Conservation (phyloP, 306 rosid genomes). For the Vigna trinervia region DNA sequence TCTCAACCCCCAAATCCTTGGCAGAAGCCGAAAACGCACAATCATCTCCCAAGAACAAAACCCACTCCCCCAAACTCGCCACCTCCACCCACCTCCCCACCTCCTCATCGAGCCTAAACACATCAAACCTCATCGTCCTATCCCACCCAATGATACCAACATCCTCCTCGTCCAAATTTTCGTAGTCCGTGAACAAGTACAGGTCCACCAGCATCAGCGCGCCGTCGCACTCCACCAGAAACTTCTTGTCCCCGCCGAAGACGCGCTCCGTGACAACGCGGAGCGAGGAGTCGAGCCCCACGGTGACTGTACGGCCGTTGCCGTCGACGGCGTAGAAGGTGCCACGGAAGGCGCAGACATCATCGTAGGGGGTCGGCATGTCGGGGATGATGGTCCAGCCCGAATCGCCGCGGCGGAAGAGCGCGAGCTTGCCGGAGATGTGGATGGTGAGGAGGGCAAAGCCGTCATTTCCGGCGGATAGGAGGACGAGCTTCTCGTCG, state of each 20-base stretch:
- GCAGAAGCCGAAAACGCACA: slow-evolving; percentile 69
- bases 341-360: slow-evolving; percentile 60
- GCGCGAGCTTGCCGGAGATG: slow-evolving; percentile 74
- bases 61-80: slow-evolving; percentile 61
- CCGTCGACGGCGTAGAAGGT: slow-evolving; percentile 67
- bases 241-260: slow-evolving; percentile 92
- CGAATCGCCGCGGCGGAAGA: slow-evolving; percentile 60
- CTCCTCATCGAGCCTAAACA: slow-evolving; percentile 54
- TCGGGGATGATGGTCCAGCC: slow-evolving; percentile 69
- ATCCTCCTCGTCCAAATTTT: neutral
- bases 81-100: slow-evolving; percentile 67
- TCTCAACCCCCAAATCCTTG: slow-evolving; percentile 50
- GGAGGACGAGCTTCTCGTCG: slow-evolving; percentile 68
- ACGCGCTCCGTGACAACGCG: slow-evolving; percentile 63
- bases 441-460: slow-evolving; percentile 74
- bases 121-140: slow-evolving; percentile 64
- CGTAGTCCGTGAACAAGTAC: slow-evolving; percentile 42
- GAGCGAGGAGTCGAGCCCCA: slow-evolving; percentile 47
- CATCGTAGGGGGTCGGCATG: slow-evolving; percentile 76
- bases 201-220: slow-evolving; percentile 73
- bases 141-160: slow-evolving; percentile 39
- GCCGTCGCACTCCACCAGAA: slow-evolving; percentile 67
- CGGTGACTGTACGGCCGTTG: slow-evolving; percentile 65
- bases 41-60: slow-evolving; percentile 79
- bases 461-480: slow-evolving; percentile 46